phyloP scores from a whole-genome alignment of 176 grass and related monocot species.

The Puya raimondii region DNA sequence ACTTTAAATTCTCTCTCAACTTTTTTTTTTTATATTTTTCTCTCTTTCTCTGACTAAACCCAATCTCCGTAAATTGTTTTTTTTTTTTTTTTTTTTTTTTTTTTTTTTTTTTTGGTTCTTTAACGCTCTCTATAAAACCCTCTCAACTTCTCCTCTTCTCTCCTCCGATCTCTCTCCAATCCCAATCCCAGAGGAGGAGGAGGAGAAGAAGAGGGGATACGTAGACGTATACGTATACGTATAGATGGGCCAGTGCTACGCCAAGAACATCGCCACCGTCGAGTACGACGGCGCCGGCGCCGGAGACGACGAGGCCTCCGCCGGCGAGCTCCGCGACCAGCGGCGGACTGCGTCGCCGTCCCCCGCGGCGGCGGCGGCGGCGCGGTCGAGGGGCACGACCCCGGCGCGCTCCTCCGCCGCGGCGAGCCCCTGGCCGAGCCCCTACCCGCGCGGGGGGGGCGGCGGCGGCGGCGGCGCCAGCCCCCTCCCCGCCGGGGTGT shows the following conservation, averaged over 20 bases:
- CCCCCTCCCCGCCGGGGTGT: conserved; percentile 67
- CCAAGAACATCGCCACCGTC: conserved; percentile 48
- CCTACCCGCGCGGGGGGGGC: conserved; percentile 8
- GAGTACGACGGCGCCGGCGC: conserved; percentile 21
- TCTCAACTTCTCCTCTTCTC: background rate
- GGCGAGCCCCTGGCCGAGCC: conserved; percentile 52
- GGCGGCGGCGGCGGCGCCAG: conserved; percentile 21
- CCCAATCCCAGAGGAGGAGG: background rate
- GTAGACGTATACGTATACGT: background rate
- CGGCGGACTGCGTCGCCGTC: no score
- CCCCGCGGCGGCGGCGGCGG: conserved; percentile 11
- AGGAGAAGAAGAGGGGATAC: background rate
- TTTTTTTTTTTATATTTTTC: background rate
- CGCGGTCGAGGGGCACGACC: conserved; percentile 28
- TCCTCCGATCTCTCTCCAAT: conserved; percentile 9
- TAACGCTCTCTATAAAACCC: conserved; percentile 34
- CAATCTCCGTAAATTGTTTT: background rate
- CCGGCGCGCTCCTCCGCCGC: conserved; percentile 39
- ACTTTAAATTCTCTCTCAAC: background rate
- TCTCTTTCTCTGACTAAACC: background rate
- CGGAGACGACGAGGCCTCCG: conserved; percentile 33
- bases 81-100: background rate
- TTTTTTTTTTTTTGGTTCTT: conserved; percentile 1
- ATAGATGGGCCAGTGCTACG: conserved; percentile 89
- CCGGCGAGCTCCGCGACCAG: conserved; percentile 7